Evolutionary conservation across 306 rosid genomes (phyloP).

Genomic region (Ochetophila trinervis): DNA sequence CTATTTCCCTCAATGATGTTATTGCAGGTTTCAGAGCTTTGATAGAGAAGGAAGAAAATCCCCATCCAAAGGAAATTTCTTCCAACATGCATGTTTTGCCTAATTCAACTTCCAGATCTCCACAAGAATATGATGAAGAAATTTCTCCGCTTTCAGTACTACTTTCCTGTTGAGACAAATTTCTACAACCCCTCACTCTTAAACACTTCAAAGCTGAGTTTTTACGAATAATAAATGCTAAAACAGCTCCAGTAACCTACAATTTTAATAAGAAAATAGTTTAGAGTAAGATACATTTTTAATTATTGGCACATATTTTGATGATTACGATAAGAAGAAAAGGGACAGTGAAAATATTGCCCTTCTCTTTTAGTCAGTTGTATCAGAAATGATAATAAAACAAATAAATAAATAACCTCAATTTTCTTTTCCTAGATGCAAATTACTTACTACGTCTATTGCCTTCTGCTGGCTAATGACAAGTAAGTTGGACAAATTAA

Average conservation of each 20-base stretch:
- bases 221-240: conserved; percentile 41
- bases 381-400: background rate
- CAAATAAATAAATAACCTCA: background rate
- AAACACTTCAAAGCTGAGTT: conserved; percentile 57
- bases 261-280: conserved; percentile 17
- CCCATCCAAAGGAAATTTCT: conserved; percentile 79
- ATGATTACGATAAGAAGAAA: conserved; percentile 7
- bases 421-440: conserved; percentile 21
- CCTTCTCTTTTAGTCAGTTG: conserved; percentile 3
- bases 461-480: background rate
- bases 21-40: conserved; percentile 62
- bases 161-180: conserved; percentile 41
- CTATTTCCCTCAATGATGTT: conserved; percentile 47
- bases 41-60: conserved; percentile 57
- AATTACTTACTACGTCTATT: conserved; percentile 1
- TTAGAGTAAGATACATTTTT: conserved; percentile 7
- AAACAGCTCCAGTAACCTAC: conserved; percentile 66
- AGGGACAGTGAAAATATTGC: conserved; percentile 4
- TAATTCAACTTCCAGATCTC: conserved; percentile 39
- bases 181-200: conserved; percentile 58
- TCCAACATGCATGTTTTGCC: conserved; percentile 54
- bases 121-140: conserved; percentile 27
- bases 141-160: conserved; percentile 30
- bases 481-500: too few relatives aligned
- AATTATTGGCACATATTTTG: conserved; percentile 10